A percentile compares a stretch with the other conserved stretches of the same genome.
Evolutionary conservation across 2,329 filamentous ascomycete species (phyloP).

Genomic region (Ophiosphaerella korrae): DNA sequence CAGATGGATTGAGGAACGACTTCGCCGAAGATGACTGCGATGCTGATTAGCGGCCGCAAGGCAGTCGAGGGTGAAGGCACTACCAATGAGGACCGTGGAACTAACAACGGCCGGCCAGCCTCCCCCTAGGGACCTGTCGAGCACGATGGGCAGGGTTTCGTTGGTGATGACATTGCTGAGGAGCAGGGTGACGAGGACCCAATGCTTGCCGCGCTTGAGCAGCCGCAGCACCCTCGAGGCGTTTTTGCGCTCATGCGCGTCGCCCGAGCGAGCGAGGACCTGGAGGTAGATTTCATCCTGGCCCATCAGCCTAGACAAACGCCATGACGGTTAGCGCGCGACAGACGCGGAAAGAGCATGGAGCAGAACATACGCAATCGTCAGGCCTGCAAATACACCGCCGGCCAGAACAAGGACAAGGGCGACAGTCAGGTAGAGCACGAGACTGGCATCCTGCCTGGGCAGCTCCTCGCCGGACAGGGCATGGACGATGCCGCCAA

Average conservation of each 20-base stretch:
- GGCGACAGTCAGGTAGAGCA: conserved; percentile 81
- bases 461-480: conserved; percentile 39
- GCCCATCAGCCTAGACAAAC: conserved; percentile 60
- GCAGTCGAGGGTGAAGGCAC: conserved; percentile 28
- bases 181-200: conserved; percentile 93
- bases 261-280: conserved; percentile 84
- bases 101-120: conserved; percentile 93
- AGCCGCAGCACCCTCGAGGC: conserved; percentile 80
- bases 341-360: too few species aligned
- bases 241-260: conserved; percentile 84
- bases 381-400: conserved; percentile 92
- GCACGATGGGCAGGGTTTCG: conserved; percentile 86
- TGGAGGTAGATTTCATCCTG: conserved; percentile 96
- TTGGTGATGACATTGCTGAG: conserved; percentile 98
- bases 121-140: conserved; percentile 91
- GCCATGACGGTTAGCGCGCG: conserved; percentile 34
- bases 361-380: conserved; percentile 67
- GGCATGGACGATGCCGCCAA: conserved; percentile 26
- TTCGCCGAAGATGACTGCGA: conserved; percentile 92
- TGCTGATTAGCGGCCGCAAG: background rate
- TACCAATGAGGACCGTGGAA: conserved; percentile 92
- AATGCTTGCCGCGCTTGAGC: conserved; percentile 89
- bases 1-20: conserved; percentile 95
- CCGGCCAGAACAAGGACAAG: conserved; percentile 82
- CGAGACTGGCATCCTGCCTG: conserved; percentile 68